Evolutionary conservation across 2,329 filamentous ascomycete species (phyloP), one percentile per base, ranked within the genome.

Genomic region (Cladosporium sp.): DNA sequence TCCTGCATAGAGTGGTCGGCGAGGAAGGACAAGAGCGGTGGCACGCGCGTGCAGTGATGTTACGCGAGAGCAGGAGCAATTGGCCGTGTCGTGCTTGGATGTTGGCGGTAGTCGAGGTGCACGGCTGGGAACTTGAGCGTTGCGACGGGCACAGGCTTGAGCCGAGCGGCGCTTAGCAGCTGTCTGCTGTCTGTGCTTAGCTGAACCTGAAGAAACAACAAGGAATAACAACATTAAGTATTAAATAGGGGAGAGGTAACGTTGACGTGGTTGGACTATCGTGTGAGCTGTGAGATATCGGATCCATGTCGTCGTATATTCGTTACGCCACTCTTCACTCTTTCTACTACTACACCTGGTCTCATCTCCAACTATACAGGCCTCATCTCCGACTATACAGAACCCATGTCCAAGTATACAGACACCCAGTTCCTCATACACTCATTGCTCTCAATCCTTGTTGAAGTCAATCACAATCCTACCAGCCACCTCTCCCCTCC

Each of bases 391-490:
- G 11, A 37, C 55, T 40, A 37, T 33, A 40, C 31, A 23, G 55
- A 18, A 23, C 33, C 7, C 31, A 23, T 40, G 33, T 40, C 33
- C 55, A 26, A 40, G 21, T 40, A 57, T 57, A 21, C 29, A 33
- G 49, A 31, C 26, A 29, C 23, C 11, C 50, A 31, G 16, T 14
- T 31, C 18, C 10, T 26, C 53, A 18, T 8, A 7, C 5, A 29
- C 5, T 26, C 26, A 18, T 6, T 37, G 23, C 44, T 28, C 23
- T 26, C 23, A 76, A 35, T 74, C 70, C 69, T 73, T 76, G 67
- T 85, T 84, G 69, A 86, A 86, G 69, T 85, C 81, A 23, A 86
- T 78, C 14, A 86, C 84, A 52, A 83, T 80, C 21, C 84, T 74
- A 1, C 84, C 84, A 8, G 83, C 81, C 53, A 86, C 79, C 69